Conservation (phyloP, 2,329 filamentous ascomycete genomes). For the Aspergillus fumigatus region DNA sequence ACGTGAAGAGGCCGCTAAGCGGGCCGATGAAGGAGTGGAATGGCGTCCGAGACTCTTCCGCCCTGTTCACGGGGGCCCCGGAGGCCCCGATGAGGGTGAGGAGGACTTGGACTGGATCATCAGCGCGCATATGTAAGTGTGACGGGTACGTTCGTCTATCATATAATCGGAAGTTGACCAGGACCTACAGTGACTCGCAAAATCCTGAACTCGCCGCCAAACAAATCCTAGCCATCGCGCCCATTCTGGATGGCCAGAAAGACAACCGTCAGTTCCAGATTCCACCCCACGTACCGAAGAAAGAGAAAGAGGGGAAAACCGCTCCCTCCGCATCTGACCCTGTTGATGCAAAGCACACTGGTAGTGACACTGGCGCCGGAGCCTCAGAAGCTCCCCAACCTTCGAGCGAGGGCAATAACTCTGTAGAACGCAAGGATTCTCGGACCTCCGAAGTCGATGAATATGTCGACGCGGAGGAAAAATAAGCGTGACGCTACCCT, state of each 20-base stretch:
- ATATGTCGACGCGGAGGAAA: constrained; percentile 42
- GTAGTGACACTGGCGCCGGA: constrained; percentile 1
- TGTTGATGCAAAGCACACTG: constrained; percentile 1
- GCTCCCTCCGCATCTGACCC: not conserved
- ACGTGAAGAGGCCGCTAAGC: constrained; percentile 76
- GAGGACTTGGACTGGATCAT: constrained; percentile 95
- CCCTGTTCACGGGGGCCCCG: constrained; percentile 64
- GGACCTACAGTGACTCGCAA: constrained; percentile 51
- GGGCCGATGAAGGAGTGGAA: constrained; percentile 72
- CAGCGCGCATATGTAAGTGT: constrained; percentile 70
- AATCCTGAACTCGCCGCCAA: constrained; percentile 67
- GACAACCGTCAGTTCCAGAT: constrained; percentile 52
- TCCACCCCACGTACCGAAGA: constrained; percentile 40
- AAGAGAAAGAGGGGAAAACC: not conserved
- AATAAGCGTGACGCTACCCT: not conserved
- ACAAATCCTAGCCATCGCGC: constrained; percentile 81
- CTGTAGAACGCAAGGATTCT: constrained; percentile 36
- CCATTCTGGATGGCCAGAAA: constrained; percentile 75
- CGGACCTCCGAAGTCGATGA: constrained; percentile 36
- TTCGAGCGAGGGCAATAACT: constrained; percentile 4
- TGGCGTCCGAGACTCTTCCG: constrained; percentile 89
- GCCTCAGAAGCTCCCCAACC: constrained; percentile 6
- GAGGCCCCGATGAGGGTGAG: constrained; percentile 71
- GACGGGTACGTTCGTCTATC: not conserved
- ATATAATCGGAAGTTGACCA: not conserved